Evolutionary conservation across 225 moss, liverwort and hornwort species (phyloP).

Genomic region (Pseudoscleropodium purum): DNA sequence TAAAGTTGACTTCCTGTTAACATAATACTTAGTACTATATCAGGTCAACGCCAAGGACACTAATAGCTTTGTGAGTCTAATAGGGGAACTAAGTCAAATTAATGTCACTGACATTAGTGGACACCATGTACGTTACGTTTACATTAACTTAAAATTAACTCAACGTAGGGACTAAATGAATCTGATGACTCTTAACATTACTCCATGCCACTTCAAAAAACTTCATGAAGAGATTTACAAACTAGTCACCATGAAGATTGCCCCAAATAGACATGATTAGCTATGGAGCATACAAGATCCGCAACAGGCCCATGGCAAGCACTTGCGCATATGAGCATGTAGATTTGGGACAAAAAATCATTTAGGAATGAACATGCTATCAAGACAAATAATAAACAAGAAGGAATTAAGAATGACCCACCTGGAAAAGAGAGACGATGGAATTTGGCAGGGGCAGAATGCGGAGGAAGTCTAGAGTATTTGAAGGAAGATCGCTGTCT

Average conservation of each 20-base stretch:
- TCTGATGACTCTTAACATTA: no score
- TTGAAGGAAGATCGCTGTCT: conserved; percentile 30
- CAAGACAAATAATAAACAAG: background rate
- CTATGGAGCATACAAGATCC: background rate
- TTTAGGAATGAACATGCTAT: background rate
- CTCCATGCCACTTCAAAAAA: background rate
- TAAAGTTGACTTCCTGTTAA: background rate
- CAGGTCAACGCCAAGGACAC: background rate
- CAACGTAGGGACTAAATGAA: background rate
- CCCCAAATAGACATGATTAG: background rate
- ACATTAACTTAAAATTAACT: background rate
- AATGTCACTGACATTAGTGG: background rate
- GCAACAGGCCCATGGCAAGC: background rate
- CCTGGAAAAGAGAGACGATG: conserved; percentile 32
- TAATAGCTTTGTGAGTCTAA: background rate
- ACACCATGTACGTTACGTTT: background rate
- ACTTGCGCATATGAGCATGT: background rate
- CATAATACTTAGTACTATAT: background rate
- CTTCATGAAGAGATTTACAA: background rate
- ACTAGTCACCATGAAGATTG: background rate
- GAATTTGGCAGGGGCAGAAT: conserved; percentile 35
- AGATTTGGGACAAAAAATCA: background rate
- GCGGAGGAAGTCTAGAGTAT: conserved; percentile 34
- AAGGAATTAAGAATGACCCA: background rate
- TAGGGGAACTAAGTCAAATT: background rate